These are phyloP conservation scores for Anthracocystis setariae DNA, from an alignment of 1,284 basidiomycete genomes.

Conservation along the genomic window DNA sequence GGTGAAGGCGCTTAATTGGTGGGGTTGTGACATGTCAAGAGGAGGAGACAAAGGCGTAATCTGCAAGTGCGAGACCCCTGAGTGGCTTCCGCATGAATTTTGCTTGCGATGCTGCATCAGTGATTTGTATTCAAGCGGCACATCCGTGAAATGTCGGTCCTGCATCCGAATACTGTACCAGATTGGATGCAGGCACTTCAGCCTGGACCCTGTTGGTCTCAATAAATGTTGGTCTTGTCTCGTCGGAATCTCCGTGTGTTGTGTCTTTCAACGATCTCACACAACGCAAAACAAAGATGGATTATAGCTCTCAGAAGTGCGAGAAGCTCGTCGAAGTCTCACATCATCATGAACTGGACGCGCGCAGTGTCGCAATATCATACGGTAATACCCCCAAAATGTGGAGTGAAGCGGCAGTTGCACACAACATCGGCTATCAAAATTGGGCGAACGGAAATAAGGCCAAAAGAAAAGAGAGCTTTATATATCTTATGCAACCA, in stretches of 20 bases:
- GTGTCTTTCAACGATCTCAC: conserved; percentile 8
- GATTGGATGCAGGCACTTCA: background rate
- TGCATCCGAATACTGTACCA: too few species aligned
- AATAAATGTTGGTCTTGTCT: conserved; percentile 4
- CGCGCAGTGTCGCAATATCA: too few species aligned
- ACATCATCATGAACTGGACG: too few species aligned
- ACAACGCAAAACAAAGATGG: background rate
- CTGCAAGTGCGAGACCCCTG: conserved; percentile 12
- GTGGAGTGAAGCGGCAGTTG: conserved; percentile 9
- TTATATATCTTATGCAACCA: background rate
- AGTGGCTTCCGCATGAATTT: conserved; percentile 25
- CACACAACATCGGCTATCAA: conserved; percentile 25
- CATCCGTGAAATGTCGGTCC: background rate
- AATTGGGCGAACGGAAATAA: conserved; percentile 20
- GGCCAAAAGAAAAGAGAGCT: background rate
- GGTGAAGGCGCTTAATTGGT: too few species aligned
- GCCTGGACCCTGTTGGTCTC: conserved; percentile 11
- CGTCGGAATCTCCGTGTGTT: background rate
- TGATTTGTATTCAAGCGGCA: background rate
- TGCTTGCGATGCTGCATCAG: background rate
- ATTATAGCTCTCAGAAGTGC: conserved; percentile 4
- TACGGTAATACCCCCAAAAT: too few species aligned
- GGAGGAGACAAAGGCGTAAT: background rate
- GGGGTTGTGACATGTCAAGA: background rate
- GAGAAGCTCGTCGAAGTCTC: conserved; percentile 34